A percentile compares a stretch with the other conserved stretches of the same genome.
phyloP scores from a whole-genome alignment of 2,329 filamentous ascomycete species.

The Fusarium sp. region DNA sequence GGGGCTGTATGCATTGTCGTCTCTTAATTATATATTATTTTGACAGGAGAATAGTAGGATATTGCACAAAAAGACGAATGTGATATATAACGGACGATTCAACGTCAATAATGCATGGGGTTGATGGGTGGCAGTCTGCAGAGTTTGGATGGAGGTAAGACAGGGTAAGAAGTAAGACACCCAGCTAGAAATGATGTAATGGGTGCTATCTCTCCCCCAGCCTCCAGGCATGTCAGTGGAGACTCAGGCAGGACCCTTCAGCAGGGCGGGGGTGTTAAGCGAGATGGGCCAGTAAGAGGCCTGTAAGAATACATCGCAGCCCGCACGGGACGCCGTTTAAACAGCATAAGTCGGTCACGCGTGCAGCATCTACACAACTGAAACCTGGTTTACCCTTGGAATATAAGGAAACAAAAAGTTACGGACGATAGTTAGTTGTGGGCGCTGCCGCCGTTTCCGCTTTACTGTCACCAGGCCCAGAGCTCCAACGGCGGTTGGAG shows the following conservation, averaged over 20 bases:
- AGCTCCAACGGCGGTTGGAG: conserved; percentile 9
- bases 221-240: conserved; percentile 1
- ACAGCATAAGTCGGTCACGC: conserved; percentile 26
- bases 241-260: conserved; percentile 17
- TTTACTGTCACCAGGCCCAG: conserved; percentile 25
- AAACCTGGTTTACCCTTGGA: conserved; percentile 29
- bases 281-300: conserved; percentile 23
- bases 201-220: conserved; percentile 10
- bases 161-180: conserved; percentile 14
- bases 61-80: neutral
- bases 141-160: conserved; percentile 25
- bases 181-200: conserved; percentile 33
- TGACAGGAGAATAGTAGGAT: neutral
- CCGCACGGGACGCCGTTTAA: conserved; percentile 28
- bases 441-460: conserved; percentile 27
- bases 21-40: neutral
- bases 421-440: conserved; percentile 5
- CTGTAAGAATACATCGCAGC: neutral
- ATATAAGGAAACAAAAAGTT: neutral
- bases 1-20: conserved; percentile 15
- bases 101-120: conserved; percentile 23
- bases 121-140: conserved; percentile 1
- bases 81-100: conserved; percentile 3
- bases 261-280: conserved; percentile 15
- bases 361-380: conserved; percentile 28